These are phyloP conservation scores for Syzygium malaccense DNA, from an alignment of 441 rosid species.

Conservation along the genomic window DNA sequence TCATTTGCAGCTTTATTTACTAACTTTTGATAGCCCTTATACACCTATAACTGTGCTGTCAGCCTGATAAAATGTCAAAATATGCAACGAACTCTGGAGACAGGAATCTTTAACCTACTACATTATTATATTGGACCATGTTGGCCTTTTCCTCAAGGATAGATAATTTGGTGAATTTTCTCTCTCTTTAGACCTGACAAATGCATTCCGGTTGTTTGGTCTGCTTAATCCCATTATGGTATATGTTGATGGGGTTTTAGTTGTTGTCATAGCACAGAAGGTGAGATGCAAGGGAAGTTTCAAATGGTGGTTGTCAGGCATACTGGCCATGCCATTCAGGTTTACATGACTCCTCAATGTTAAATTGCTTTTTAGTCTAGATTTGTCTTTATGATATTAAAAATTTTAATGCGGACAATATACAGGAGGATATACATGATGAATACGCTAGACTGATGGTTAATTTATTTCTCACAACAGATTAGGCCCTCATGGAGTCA, in stretches of 20 bases:
- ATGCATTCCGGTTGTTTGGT: neutral
- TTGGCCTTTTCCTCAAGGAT: neutral
- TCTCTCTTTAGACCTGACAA: neutral
- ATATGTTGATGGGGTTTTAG: neutral
- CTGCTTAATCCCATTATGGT: neutral
- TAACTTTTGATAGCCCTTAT: neutral
- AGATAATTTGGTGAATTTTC: neutral
- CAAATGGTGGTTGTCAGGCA: slow-evolving; percentile 93
- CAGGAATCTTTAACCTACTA: neutral
- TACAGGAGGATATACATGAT: slow-evolving; percentile 84
- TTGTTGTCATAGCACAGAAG: slow-evolving; percentile 36
- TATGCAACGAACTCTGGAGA: neutral
- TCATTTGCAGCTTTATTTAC: neutral
- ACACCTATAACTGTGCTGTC: neutral
- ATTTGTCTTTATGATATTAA: neutral
- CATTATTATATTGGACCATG: neutral
- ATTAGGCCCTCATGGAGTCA: slow-evolving; percentile 71
- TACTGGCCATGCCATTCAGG: slow-evolving; percentile 96
- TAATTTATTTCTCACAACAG: slow-evolving; percentile 71
- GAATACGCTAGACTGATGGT: slow-evolving; percentile 57
- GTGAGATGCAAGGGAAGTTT: slow-evolving; percentile 98
- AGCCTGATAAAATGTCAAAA: neutral
- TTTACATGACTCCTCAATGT: slow-evolving; percentile 2
- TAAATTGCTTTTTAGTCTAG: neutral
- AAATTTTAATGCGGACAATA: neutral